Percentiles rank a stretch among this genome's conserved stretches.
phyloP scores from a whole-genome alignment of 306 rosid species.

The Castanopsis chinensis region DNA sequence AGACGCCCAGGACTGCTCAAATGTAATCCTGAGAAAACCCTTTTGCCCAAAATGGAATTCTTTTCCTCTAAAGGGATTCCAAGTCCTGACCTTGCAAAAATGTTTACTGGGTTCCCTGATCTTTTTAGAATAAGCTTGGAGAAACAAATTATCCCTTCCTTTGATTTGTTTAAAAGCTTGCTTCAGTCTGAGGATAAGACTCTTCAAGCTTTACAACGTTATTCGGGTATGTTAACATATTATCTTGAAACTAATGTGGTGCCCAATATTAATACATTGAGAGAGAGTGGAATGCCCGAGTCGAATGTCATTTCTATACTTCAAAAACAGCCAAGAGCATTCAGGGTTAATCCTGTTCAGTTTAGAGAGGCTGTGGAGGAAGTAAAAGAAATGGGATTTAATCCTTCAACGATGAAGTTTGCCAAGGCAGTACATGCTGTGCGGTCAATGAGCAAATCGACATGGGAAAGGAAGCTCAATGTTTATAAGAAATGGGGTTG shows the following conservation, averaged over 20 bases:
- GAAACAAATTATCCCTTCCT: constrained; percentile 22
- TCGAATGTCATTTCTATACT: not conserved
- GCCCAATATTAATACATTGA: not conserved
- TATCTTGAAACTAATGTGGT: not conserved
- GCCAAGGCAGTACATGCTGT: constrained; percentile 21
- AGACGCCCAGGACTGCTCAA: not conserved
- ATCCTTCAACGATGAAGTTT: constrained; percentile 11
- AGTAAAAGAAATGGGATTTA: constrained; percentile 28
- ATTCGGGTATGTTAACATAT: not conserved
- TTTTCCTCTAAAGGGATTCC: constrained; percentile 38
- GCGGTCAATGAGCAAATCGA: not conserved
- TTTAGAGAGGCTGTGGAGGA: constrained; percentile 26
- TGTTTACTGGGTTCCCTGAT: not conserved
- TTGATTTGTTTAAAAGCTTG: constrained; percentile 10
- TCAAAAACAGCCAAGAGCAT: constrained; percentile 6
- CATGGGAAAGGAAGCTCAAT: constrained; percentile 32
- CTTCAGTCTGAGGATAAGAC: constrained; percentile 23
- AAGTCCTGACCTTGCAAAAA: constrained; percentile 17
- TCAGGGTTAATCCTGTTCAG: not conserved
- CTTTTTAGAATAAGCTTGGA: constrained; percentile 22
- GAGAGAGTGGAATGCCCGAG: constrained; percentile 14
- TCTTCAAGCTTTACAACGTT: not conserved
- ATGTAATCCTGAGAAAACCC: constrained; percentile 2
- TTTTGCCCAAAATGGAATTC: constrained; percentile 38
- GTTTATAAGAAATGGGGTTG: constrained; percentile 48